Evolutionary conservation across 2,329 filamentous ascomycete genomes (phyloP), one percentile per base, ranked within the genome.

Genomic region (Trichoderma lentiforme): DNA sequence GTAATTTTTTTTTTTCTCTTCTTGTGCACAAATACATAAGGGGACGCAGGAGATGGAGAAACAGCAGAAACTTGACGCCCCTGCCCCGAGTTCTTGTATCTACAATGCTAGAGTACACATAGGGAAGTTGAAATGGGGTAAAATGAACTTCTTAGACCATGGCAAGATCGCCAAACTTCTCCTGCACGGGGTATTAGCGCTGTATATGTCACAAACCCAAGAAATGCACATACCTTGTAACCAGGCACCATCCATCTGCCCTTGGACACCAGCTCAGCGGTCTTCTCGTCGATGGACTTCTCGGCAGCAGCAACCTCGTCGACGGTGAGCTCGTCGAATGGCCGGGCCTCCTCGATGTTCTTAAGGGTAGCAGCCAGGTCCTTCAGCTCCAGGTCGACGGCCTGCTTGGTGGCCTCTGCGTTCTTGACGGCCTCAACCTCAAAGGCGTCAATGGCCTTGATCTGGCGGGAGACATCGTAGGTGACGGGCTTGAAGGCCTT

Each of bases 91-190:
- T 81, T 83, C 81, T 84, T 83, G 82, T 89, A 89, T 90, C 88
- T 91, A 91, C 88, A 90, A 88, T 88, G 87, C 88, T 91, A 91
- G 86, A 90, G 85, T 89, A 88, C 87, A 90, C 83, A 86, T 86
- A 84, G 82, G 84, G 83, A 86, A 86, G 77, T 78, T 75, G 77
- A 80, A 80, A 80, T 32, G 30, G 56, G 80, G 78, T 77, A 78
- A 78, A 78, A 76, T 70, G 75, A 76, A 74, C 79, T 79, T 82
- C 89, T 90, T 97, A 99, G 84, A 98, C 88, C 79, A 97, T 86
- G 79, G 96, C 95, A 79, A 98, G 91, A 83, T 98, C 95, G 87
- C 96, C 96, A 85, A 98, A 99, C 90, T 95, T 97, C 90, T 99
- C 96, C 95, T 98, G 80, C 77, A 80, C 61, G 62, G 76, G 73